Conservation (phyloP, 345 rosid species). For the Psidium guajava region DNA sequence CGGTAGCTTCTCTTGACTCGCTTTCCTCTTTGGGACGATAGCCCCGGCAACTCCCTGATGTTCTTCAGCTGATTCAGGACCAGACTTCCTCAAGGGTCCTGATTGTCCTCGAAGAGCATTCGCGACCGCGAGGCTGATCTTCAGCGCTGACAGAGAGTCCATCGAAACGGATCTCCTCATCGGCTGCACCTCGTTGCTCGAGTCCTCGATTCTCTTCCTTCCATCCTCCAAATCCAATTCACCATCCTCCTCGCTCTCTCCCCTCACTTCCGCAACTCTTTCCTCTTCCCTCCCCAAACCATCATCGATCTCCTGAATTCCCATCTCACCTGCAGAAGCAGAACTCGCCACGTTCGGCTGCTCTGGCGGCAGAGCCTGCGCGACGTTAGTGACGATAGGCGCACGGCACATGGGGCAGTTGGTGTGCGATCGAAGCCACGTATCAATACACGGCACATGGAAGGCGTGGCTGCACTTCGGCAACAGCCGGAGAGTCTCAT, state of each 20-base stretch:
- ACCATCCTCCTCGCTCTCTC: constrained; percentile 6
- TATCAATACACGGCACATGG: constrained; percentile 60
- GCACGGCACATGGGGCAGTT: constrained; percentile 62
- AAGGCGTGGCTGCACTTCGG: constrained; percentile 80
- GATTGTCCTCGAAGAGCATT: constrained; percentile 8
- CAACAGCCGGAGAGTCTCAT: constrained; percentile 43
- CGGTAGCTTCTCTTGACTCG: constrained; percentile 18
- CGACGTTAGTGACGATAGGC: constrained; percentile 19
- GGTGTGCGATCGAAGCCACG: constrained; percentile 67
- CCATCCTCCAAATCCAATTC: constrained; percentile 4
- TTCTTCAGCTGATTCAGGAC: constrained; percentile 1
- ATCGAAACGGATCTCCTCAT: constrained; percentile 69
- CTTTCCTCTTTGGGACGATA: neutral
- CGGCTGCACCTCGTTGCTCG: constrained; percentile 14
- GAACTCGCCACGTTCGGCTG: neutral
- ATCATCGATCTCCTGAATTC: constrained; percentile 1
- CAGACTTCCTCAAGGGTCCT: neutral
- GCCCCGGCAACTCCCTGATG: neutral
- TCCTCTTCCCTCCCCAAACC: constrained; percentile 9
- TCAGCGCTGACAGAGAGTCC: constrained; percentile 44
- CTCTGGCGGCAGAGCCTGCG: neutral
- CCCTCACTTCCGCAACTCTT: neutral
- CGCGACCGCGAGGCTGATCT: constrained; percentile 23
- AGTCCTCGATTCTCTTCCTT: constrained; percentile 8
- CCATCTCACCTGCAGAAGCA: constrained; percentile 2